phyloP scores from a whole-genome alignment of 2,329 filamentous ascomycete species.

The Colletotrichum sp. region DNA sequence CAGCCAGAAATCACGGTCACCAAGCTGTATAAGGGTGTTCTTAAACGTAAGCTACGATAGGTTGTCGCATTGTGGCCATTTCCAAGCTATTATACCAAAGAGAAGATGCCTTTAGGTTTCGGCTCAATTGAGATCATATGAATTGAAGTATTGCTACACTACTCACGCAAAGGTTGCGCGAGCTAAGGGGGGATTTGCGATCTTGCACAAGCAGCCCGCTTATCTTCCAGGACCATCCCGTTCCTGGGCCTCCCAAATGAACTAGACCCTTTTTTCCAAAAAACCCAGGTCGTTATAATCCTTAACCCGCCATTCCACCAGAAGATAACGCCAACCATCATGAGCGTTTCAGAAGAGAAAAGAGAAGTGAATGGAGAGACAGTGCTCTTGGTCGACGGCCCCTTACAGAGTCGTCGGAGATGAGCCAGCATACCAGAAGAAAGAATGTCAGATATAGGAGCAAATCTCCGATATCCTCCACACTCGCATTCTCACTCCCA shows the following conservation, averaged over 20 bases:
- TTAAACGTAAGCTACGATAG: background rate
- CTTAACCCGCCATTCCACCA: background rate
- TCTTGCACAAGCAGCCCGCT: background rate
- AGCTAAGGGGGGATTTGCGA: background rate
- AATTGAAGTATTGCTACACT: constrained; percentile 4
- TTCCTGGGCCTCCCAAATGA: background rate
- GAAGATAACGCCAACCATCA: background rate
- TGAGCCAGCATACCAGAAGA: background rate
- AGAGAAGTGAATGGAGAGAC: background rate
- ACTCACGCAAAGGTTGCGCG: background rate
- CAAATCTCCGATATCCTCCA: background rate
- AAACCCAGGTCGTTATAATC: background rate
- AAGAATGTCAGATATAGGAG: background rate
- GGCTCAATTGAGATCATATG: background rate
- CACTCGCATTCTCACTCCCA: background rate
- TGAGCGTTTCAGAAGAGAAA: background rate
- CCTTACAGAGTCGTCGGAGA: background rate
- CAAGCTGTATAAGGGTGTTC: rapidly evolving
- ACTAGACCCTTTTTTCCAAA: background rate
- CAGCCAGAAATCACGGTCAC: background rate
- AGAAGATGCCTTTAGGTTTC: background rate
- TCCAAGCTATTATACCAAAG: background rate
- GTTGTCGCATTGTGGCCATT: background rate
- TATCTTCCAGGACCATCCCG: background rate
- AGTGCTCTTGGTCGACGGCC: background rate